A percentile compares a stretch with the other conserved stretches of the same genome.
phyloP scores from a whole-genome alignment of 208 protist genomes.

The Wallacemonas sp. region DNA sequence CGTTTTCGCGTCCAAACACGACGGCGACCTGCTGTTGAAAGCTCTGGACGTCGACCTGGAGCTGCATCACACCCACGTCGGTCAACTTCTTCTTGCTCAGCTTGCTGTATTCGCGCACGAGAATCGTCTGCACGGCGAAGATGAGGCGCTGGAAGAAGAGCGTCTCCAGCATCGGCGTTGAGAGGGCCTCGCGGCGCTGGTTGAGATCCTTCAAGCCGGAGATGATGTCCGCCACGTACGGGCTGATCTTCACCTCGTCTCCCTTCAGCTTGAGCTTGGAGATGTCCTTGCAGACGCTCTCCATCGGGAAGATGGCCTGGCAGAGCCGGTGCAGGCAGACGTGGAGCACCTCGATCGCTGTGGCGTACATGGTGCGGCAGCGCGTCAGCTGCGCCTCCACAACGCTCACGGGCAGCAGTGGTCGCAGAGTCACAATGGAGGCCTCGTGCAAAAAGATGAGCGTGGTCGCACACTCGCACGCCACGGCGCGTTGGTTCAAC shows the following conservation, averaged over 20 bases:
- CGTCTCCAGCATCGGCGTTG: constrained; percentile 61
- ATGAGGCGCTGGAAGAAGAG: constrained; percentile 68
- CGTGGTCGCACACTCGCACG: constrained; percentile 56
- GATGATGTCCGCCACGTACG: constrained; percentile 64
- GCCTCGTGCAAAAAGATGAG: constrained; percentile 70
- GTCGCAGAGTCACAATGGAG: constrained; percentile 45
- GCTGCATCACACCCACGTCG: constrained; percentile 79
- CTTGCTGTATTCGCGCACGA: constrained; percentile 79
- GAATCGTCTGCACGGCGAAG: constrained; percentile 64
- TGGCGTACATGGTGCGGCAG: constrained; percentile 43
- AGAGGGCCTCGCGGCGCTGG: constrained; percentile 49
- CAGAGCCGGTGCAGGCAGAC: constrained; percentile 78
- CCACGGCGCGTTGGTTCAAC: constrained; percentile 55
- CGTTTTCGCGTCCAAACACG: constrained; percentile 48
- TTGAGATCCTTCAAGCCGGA: constrained; percentile 49
- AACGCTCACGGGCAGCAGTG: constrained; percentile 48
- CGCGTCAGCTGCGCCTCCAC: constrained; percentile 43
- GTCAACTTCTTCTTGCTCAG: constrained; percentile 65
- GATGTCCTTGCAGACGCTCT: constrained; percentile 51
- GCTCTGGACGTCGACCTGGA: constrained; percentile 79
- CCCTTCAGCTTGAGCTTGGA: constrained; percentile 55
- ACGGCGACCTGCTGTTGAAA: constrained; percentile 72
- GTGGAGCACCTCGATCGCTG: constrained; percentile 71
- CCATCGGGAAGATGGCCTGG: constrained; percentile 73
- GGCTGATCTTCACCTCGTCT: constrained; percentile 61